Base-by-base conservation (phyloP, 192 early-diverging fungal genomes). In the Gryganskiella cystojenkinii region DNA sequence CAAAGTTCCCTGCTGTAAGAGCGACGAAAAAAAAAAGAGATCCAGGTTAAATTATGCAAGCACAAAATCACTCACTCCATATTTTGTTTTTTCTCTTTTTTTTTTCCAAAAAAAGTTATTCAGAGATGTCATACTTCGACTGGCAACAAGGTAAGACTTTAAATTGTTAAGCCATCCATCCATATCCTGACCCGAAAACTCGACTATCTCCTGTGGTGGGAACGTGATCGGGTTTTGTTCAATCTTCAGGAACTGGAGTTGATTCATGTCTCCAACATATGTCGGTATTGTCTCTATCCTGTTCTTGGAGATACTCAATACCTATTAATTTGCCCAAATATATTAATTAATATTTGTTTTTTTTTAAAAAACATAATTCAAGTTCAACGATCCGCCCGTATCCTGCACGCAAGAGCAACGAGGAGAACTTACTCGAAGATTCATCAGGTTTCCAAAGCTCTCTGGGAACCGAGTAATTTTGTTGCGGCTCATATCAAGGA, bases 401-500 rank as follows among this genome's bases (percentile, higher is more conserved):
- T 25, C 20, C 20, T 45, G 17, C 43, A 49, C 34, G 25, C 43
- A 31, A 33, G 19, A 35, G 42, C 31, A 27, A 27, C 1, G n/a
- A 42, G 8, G 25, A 17, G 34, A 27, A 30, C 64, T 53, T 70
- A 82, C 81, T 46, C 64, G 55, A 27, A 82, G 67, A 34, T 68
- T 65, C 61, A 82, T 82, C 30, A 82, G 53, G 35, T 66, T 79
- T 20, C 75, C 75, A 58, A 82, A 82, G 35, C 14, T 50, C 7
- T 74, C 62, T 15, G 81, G 81, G 45, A 82, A 67, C 7, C 73
- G 71, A 3, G 67, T 46, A 31, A 82, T 82, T 53, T 66, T 79
- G 63, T 82, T 82, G 56, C 71, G 75, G 37, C 81, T 82, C 57
- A 82, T 73, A 47, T 82, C 81, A 35, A 82, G 43, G 20, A 82